Evolutionary conservation across 495 filamentous ascomycete species (phyloP).

Genomic region (Staphylotrichum longicolle): DNA sequence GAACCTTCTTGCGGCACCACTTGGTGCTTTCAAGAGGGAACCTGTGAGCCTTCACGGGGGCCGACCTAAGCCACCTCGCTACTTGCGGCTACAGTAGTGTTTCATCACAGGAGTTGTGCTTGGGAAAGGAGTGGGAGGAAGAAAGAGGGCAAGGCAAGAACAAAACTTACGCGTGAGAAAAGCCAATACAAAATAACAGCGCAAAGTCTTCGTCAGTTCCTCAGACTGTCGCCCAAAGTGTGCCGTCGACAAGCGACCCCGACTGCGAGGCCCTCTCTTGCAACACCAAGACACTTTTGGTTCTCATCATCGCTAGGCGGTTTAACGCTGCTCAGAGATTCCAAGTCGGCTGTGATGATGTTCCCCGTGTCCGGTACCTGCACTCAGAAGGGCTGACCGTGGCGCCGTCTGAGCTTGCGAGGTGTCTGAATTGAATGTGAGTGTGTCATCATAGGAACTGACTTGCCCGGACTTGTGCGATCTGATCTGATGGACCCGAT

Average conservation of each 20-base stretch:
- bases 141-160: neutral
- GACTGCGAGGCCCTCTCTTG: neutral
- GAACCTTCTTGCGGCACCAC: neutral
- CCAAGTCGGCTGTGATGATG: too few species aligned
- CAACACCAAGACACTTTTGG: neutral
- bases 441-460: slow-evolving; percentile 7
- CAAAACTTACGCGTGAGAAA: neutral
- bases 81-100: neutral
- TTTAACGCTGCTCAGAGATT: too few species aligned
- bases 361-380: too few species aligned
- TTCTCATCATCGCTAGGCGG: neutral
- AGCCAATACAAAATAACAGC: neutral
- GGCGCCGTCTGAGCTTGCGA: neutral
- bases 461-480: neutral
- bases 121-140: neutral
- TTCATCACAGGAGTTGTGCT: slow-evolving; percentile 3
- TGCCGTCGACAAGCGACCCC: neutral
- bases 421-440: neutral
- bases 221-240: neutral
- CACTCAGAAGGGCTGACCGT: too few species aligned
- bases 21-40: neutral
- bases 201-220: neutral
- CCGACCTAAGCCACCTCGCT: neutral
- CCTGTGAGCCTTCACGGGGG: neutral
- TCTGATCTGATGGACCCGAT: neutral